These are phyloP conservation scores for Pichia eremophila DNA, from an alignment of 805 yeast genomes.

Conservation along the genomic window DNA sequence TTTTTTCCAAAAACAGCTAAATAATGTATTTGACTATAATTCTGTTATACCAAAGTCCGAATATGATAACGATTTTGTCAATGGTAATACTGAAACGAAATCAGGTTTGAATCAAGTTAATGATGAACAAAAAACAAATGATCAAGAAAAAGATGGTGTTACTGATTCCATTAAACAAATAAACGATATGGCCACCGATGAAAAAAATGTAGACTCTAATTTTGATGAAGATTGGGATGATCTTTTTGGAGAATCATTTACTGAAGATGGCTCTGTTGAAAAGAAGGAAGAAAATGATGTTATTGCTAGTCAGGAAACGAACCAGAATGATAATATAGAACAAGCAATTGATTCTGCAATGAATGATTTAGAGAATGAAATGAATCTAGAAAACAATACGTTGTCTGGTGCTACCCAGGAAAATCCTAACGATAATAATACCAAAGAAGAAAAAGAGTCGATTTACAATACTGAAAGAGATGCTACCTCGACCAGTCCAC, in stretches of 20 bases:
- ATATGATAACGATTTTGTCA: not conserved
- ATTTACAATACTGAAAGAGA: too few relatives aligned
- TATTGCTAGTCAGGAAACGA: conserved; percentile 16
- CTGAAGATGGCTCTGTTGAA: conserved; percentile 5
- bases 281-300: conserved; percentile 13
- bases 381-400: conserved; percentile 2
- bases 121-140: not conserved
- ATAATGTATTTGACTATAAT: not conserved
- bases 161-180: not conserved
- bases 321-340: conserved; percentile 5
- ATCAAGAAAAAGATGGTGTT: not conserved
- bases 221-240: conserved; percentile 23
- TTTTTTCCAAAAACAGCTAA: not conserved
- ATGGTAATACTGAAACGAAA: not conserved
- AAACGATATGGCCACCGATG: conserved; percentile 1
- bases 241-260: conserved; percentile 17
- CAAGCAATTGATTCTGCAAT: conserved; percentile 4
- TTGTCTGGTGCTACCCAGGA: not conserved
- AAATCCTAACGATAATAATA: conserved; percentile 1
- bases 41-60: not conserved
- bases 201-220: not conserved
- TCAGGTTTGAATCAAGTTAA: not conserved
- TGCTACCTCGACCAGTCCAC: too few relatives aligned
- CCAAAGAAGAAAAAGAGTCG: not conserved
- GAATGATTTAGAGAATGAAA: conserved; percentile 12